phyloP scores from a whole-genome alignment of 768 basidiomycete species.

The Russula ochroleuca region DNA sequence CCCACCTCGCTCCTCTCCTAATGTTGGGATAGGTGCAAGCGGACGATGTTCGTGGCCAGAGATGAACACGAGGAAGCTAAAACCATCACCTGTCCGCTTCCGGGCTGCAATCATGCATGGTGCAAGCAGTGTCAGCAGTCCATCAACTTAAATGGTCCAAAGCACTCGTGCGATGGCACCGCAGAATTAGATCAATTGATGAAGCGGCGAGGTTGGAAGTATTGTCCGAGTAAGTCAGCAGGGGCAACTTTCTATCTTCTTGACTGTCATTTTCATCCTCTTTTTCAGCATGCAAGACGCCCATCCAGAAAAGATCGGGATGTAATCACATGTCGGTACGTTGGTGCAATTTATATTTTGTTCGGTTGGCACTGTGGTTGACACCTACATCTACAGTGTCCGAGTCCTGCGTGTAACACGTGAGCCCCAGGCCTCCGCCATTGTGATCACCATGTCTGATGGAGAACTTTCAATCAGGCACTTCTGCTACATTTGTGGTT shows the following conservation, averaged over 20 bases:
- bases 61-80: slow-evolving; percentile 30
- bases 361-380: not conserved
- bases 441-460: not conserved
- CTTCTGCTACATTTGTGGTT: slow-evolving; percentile 9
- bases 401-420: slow-evolving; percentile 53
- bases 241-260: not conserved
- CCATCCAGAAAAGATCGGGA: slow-evolving; percentile 48
- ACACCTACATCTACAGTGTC: slow-evolving; percentile 39
- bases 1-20: not conserved
- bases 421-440: slow-evolving; percentile 7
- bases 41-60: slow-evolving; percentile 32
- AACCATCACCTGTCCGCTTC: slow-evolving; percentile 33
- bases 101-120: slow-evolving; percentile 33
- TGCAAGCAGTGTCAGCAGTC: slow-evolving; percentile 34
- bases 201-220: slow-evolving; percentile 34
- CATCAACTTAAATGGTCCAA: slow-evolving; percentile 26
- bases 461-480: not conserved
- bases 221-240: slow-evolving; percentile 33
- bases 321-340: slow-evolving; percentile 60
- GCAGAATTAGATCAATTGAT: slow-evolving; percentile 35
- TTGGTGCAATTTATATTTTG: slow-evolving; percentile 1
- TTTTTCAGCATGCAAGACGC: slow-evolving; percentile 43
- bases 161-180: slow-evolving; percentile 36
- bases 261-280: not conserved
- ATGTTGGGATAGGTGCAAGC: slow-evolving; percentile 25